A percentile compares a stretch with the other conserved stretches of the same genome.
Evolutionary conservation across 441 rosid species (phyloP).

Genomic region (Biscutella laevigata): DNA sequence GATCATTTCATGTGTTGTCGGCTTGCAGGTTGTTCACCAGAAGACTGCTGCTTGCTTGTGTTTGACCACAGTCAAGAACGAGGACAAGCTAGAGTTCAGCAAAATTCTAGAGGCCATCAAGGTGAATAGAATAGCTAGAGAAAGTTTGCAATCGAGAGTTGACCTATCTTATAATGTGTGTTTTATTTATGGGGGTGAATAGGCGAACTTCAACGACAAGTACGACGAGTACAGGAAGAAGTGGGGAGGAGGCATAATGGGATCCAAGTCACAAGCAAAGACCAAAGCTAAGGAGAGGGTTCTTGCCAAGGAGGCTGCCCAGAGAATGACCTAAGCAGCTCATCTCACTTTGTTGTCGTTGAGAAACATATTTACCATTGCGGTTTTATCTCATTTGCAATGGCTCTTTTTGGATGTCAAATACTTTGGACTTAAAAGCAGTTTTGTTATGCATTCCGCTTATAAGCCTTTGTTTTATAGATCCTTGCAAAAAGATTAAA

Average conservation of each 20-base stretch:
- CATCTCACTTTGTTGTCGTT: too few relatives aligned
- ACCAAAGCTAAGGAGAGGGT: conserved; percentile 71
- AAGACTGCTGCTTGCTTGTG: conserved; percentile 79
- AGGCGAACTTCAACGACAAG: conserved; percentile 92
- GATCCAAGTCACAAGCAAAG: conserved; percentile 81
- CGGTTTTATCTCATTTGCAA: too few relatives aligned
- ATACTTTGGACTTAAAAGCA: not conserved
- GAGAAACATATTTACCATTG: too few relatives aligned
- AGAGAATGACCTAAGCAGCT: conserved; percentile 49
- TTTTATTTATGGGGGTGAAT: not conserved
- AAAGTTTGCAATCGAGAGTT: not conserved
- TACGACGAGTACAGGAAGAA: conserved; percentile 77
- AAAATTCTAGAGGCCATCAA: conserved; percentile 73
- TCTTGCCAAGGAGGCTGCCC: conserved; percentile 81
- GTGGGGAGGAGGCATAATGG: conserved; percentile 97
- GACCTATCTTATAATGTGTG: not conserved
- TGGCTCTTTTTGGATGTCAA: not conserved
- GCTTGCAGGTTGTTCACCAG: conserved; percentile 68
- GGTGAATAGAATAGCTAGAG: conserved; percentile 26
- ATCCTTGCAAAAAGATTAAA: not conserved
- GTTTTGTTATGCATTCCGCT: conserved; percentile 5
- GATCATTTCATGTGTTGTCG: not conserved
- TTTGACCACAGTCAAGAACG: conserved; percentile 71
- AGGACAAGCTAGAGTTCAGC: conserved; percentile 78
- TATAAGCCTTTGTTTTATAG: not conserved